Evolutionary conservation across 2,329 filamentous ascomycete genomes (phyloP), one percentile per base, ranked within the genome.

Genomic region (Uncinocarpus reesii): DNA sequence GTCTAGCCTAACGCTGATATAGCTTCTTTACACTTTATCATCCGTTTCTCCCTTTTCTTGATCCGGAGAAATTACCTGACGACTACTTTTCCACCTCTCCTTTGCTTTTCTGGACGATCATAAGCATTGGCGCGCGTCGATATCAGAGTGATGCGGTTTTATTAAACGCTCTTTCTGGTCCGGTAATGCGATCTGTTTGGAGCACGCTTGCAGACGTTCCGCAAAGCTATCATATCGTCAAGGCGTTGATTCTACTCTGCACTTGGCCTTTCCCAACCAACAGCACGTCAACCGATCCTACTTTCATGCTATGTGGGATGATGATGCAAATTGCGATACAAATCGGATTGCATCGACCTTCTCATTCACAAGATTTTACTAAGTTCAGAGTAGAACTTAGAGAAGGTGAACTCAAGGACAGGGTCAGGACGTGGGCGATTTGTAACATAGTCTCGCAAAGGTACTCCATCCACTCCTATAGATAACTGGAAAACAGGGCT

Each of bases 311-410:
- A 10, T 77, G 75, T 51, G 79, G 79, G 38, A 69, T 79, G 60
- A 82, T 82, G 79, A 77, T 82, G 65, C 78, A 82, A 59, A 72
- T 81, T 37, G 77, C 79, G n/a, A 78, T 81, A 72, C 78, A 82
- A 57, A 77, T 81, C 51, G 79, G 79, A 35, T 65, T 83, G 18
- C 79, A 83, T 58, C 71, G 79, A 24, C 79, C 79, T 1, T 79
- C 77, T 0, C 78, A 82, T 59, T 74, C 78, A 2, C 77, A 81
- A 52, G 71, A 74, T 55, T 74, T 74, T 51, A 70, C 65, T 54
- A 73, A 73, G 47, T 73, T 72, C 52, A 64, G 69, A 7, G 64
- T 72, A 18, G 67, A 80, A 45, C 62, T 82, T 16, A 71, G 75
- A 42, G 76, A 80, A 47, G 78, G 80, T 54, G 79, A 82, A 53